Percentiles rank a stretch among this genome's conserved stretches.
These are phyloP conservation scores for Candida sp. DNA, from an alignment of 1,139 yeast genomes.

Conservation along the genomic window DNA sequence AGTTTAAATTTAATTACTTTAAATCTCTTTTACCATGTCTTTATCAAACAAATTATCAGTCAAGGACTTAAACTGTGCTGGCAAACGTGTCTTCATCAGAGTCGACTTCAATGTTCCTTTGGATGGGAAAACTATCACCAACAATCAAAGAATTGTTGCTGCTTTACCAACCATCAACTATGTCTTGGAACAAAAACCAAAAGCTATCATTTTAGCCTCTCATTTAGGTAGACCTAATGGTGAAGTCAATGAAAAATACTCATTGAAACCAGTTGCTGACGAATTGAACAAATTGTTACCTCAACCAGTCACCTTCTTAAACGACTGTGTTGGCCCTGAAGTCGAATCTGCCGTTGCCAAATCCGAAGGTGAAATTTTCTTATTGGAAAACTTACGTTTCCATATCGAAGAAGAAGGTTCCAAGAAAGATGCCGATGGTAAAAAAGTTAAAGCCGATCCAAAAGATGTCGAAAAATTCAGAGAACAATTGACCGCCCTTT, in stretches of 20 bases:
- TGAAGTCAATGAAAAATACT: constrained; percentile 75
- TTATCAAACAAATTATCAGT: constrained; percentile 89
- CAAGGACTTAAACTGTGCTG: constrained; percentile 79
- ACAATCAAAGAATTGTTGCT: constrained; percentile 98
- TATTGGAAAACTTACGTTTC: constrained; percentile 94
- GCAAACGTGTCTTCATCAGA: constrained; percentile 93
- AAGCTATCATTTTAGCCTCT: constrained; percentile 86
- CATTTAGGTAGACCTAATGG: constrained; percentile 99
- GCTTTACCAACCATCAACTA: constrained; percentile 96
- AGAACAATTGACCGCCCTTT: constrained; percentile 78
- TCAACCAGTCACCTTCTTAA: constrained; percentile 67
- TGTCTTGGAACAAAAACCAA: constrained; percentile 86
- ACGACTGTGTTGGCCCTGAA: constrained; percentile 86
- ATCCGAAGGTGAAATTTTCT: constrained; percentile 66
- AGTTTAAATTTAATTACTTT: too few relatives aligned
- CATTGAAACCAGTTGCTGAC: constrained; percentile 86
- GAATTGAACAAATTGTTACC: constrained; percentile 77
- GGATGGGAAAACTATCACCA: constrained; percentile 93
- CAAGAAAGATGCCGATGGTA: constrained; percentile 71
- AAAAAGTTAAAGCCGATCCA: constrained; percentile 84
- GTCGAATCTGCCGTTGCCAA: constrained; percentile 77
- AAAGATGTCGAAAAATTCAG: constrained; percentile 85
- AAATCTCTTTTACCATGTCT: constrained; percentile 54
- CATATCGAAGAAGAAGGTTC: constrained; percentile 96
- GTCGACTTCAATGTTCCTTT: constrained; percentile 98